phyloP scores from a whole-genome alignment of 495 filamentous ascomycete species.

The Penicillium malachiteum region DNA sequence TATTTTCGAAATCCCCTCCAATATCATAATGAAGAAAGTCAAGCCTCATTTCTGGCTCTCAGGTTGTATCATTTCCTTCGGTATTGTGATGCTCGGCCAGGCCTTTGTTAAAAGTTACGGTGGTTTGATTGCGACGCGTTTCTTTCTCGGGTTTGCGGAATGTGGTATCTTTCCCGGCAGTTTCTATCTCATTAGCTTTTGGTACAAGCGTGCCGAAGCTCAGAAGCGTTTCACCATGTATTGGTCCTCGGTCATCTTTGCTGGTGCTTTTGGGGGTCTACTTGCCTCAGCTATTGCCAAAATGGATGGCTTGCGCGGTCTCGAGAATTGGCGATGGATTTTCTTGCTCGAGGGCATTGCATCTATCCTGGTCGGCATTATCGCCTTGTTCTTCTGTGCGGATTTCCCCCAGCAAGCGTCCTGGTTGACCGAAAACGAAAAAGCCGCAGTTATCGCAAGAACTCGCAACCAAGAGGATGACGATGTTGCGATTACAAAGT shows the following conservation, averaged over 20 bases:
- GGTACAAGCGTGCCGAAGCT: constrained; percentile 27
- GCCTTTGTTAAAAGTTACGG: constrained; percentile 71
- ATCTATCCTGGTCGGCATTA: constrained; percentile 24
- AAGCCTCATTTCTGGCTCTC: constrained; percentile 72
- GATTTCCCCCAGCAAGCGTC: constrained; percentile 32
- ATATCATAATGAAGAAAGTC: constrained; percentile 69
- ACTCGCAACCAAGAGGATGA: constrained; percentile 5
- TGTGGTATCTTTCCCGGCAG: constrained; percentile 55
- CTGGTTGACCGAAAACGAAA: constrained; percentile 28
- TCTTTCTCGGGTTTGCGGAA: constrained; percentile 81
- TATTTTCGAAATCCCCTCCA: constrained; percentile 72
- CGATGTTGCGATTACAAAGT: neutral
- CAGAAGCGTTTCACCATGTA: constrained; percentile 37
- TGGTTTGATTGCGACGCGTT: constrained; percentile 70
- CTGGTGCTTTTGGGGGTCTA: constrained; percentile 54
- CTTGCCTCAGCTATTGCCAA: constrained; percentile 74
- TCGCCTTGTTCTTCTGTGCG: constrained; percentile 29
- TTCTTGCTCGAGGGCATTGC: constrained; percentile 46
- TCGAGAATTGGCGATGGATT: constrained; percentile 78
- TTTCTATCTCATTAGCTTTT: constrained; percentile 62
- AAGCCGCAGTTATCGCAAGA: constrained; percentile 12
- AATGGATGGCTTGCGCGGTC: constrained; percentile 70
- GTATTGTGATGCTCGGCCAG: constrained; percentile 66
- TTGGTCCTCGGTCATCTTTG: constrained; percentile 23
- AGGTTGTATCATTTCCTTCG: constrained; percentile 68